phyloP scores from a whole-genome alignment of 2,329 filamentous ascomycete species.

The Colletotrichum magnum region DNA sequence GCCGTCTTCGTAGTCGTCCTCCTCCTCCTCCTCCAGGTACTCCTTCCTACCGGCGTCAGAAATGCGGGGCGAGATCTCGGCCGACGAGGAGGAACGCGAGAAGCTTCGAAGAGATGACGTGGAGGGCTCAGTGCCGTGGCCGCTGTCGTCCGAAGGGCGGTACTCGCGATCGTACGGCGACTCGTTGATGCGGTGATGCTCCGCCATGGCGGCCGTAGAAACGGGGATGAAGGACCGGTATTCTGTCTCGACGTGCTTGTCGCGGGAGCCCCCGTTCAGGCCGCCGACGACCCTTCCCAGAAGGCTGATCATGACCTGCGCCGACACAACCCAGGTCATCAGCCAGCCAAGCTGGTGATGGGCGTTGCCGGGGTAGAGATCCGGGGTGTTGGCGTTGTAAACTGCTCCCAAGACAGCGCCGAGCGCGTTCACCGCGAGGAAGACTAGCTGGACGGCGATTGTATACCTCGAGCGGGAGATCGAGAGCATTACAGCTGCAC shows the following conservation, averaged over 20 bases:
- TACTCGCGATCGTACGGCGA: constrained; percentile 48
- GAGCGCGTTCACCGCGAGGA: constrained; percentile 73
- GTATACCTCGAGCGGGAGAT: constrained; percentile 83
- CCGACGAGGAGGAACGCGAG: constrained; percentile 72
- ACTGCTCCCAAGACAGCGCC: constrained; percentile 76
- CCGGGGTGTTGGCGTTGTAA: constrained; percentile 86
- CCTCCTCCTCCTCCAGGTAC: constrained; percentile 64
- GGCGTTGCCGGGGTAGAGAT: constrained; percentile 89
- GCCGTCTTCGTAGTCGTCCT: constrained; percentile 54
- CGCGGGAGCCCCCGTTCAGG: constrained; percentile 11
- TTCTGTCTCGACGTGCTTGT: constrained; percentile 55
- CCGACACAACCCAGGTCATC: constrained; percentile 78
- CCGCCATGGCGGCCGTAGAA: constrained; percentile 67
- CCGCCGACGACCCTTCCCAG: constrained; percentile 71
- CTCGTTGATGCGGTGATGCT: constrained; percentile 59
- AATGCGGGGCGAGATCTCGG: constrained; percentile 53
- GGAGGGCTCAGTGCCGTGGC: constrained; percentile 80
- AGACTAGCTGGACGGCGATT: constrained; percentile 77
- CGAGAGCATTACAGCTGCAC: constrained; percentile 85
- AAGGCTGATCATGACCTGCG: constrained; percentile 79
- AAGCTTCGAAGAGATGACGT: constrained; percentile 77
- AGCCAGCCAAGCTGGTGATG: constrained; percentile 93
- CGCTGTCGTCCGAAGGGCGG: constrained; percentile 79
- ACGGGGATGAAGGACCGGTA: constrained; percentile 74
- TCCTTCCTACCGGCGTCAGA: constrained; percentile 54